phyloP scores from a whole-genome alignment of 768 basidiomycete species.

The Tulasnella sp. region DNA sequence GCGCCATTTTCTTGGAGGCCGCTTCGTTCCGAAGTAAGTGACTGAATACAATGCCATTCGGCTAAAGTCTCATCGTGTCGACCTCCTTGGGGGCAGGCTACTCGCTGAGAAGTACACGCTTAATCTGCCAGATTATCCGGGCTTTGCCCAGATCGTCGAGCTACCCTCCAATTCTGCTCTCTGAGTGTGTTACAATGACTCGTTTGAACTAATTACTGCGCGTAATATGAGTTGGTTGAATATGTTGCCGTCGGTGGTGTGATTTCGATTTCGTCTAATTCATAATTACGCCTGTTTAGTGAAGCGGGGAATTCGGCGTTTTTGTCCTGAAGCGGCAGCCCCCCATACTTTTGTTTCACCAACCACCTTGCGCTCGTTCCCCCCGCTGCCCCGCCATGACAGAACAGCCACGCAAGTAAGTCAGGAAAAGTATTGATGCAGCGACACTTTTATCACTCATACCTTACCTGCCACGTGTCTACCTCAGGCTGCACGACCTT shows the following conservation, averaged over 20 bases:
- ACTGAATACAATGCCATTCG: too few relatives aligned
- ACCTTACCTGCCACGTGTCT: background rate
- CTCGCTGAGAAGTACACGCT: constrained; percentile 68
- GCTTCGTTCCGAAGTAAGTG: constrained; percentile 80
- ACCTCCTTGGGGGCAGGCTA: constrained; percentile 37
- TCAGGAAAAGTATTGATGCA: background rate
- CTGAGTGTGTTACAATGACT: background rate
- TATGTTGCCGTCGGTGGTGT: background rate
- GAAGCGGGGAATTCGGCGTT: background rate
- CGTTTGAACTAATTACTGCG: too few relatives aligned
- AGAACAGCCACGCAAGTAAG: background rate
- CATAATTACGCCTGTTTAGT: background rate
- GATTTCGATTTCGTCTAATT: background rate
- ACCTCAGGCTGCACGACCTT: background rate
- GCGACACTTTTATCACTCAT: too few relatives aligned
- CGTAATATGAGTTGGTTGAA: background rate
- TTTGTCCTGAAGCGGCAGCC: background rate
- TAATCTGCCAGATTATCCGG: constrained; percentile 76
- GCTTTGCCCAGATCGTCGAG: constrained; percentile 78
- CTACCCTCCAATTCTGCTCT: constrained; percentile 31
- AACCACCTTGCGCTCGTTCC: background rate
- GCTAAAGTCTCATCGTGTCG: constrained; percentile 19
- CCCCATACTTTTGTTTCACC: background rate
- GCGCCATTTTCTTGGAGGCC: constrained; percentile 85
- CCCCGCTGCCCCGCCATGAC: background rate